Percentiles rank a stretch among this genome's conserved stretches.
These are phyloP conservation scores for Ambrosia artemisiifolia DNA, from an alignment of 129 eudicot species.

Conservation along the genomic window DNA sequence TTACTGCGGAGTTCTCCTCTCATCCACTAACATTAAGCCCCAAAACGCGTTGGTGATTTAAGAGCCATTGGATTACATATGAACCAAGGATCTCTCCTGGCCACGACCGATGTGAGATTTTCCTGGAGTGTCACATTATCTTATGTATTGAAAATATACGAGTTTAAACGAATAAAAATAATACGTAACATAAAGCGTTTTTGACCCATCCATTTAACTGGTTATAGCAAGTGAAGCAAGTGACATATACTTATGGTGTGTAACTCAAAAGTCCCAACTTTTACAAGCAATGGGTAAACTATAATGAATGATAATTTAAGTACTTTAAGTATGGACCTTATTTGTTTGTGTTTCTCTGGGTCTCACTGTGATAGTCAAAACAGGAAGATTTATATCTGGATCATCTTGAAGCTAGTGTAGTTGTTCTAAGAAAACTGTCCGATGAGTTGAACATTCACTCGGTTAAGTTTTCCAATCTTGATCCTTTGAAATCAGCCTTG, in stretches of 20 bases:
- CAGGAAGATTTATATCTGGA: slow-evolving; percentile 48
- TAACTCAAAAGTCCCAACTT: slow-evolving; percentile 43
- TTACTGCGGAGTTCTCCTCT: too few species aligned
- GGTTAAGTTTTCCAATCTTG: slow-evolving; percentile 26
- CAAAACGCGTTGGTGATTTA: too few species aligned
- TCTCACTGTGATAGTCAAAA: slow-evolving; percentile 11
- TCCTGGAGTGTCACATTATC: too few species aligned
- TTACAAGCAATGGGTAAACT: slow-evolving; percentile 47
- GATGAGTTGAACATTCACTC: slow-evolving; percentile 38
- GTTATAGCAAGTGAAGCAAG: slow-evolving; percentile 33
- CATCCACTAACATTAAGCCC: too few species aligned
- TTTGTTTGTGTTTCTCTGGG: neutral
- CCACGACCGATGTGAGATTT: too few species aligned
- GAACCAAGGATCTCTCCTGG: too few species aligned
- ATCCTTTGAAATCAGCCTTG: slow-evolving; percentile 42
- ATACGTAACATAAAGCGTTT: neutral
- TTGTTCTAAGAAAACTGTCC: slow-evolving; percentile 37
- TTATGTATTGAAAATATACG: neutral
- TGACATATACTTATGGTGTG: slow-evolving; percentile 47
- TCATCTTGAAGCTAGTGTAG: slow-evolving; percentile 45
- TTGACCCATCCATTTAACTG: neutral
- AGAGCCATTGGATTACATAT: too few species aligned
- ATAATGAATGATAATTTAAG: neutral
- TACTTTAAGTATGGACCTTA: neutral
- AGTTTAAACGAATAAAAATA: neutral